Conservation (phyloP, 805 yeast species). For the Teunomyces lycoperdinae region DNA sequence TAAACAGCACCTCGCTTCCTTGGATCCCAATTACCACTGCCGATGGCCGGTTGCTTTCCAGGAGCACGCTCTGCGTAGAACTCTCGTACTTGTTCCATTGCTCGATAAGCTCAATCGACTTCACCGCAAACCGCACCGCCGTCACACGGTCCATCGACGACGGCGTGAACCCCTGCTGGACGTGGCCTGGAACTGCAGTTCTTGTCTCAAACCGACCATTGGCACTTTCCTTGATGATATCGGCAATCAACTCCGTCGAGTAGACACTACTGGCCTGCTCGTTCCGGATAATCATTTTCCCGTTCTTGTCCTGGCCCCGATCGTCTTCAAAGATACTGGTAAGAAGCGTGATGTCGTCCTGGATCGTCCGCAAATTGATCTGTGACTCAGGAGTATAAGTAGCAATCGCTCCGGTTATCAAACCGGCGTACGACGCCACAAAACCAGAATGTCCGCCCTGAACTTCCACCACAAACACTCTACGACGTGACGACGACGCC, state of each 20-base stretch:
- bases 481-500: slow-evolving; percentile 73
- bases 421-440: slow-evolving; percentile 65
- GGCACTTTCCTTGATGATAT: slow-evolving; percentile 62
- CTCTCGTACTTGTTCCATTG: slow-evolving; percentile 16
- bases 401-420: slow-evolving; percentile 71
- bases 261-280: slow-evolving; percentile 68
- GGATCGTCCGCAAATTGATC: slow-evolving; percentile 55
- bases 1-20: slow-evolving; percentile 61
- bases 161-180: slow-evolving; percentile 80
- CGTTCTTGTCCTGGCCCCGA: slow-evolving; percentile 63
- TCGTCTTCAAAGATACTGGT: slow-evolving; percentile 58
- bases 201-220: slow-evolving; percentile 69
- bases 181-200: slow-evolving; percentile 84
- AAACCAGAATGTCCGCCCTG: slow-evolving; percentile 87
- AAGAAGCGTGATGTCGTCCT: slow-evolving; percentile 62
- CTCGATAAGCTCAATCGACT: slow-evolving; percentile 69
- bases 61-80: neutral
- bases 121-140: slow-evolving; percentile 69
- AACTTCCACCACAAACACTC: slow-evolving; percentile 78
- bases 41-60: neutral
- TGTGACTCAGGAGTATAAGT: slow-evolving; percentile 77
- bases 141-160: slow-evolving; percentile 74
- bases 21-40: slow-evolving; percentile 70
- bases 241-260: slow-evolving; percentile 66
- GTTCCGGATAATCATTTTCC: slow-evolving; percentile 66